phyloP scores from a whole-genome alignment of 2,329 filamentous ascomycete genomes.

The Aspergillus intermedius region DNA sequence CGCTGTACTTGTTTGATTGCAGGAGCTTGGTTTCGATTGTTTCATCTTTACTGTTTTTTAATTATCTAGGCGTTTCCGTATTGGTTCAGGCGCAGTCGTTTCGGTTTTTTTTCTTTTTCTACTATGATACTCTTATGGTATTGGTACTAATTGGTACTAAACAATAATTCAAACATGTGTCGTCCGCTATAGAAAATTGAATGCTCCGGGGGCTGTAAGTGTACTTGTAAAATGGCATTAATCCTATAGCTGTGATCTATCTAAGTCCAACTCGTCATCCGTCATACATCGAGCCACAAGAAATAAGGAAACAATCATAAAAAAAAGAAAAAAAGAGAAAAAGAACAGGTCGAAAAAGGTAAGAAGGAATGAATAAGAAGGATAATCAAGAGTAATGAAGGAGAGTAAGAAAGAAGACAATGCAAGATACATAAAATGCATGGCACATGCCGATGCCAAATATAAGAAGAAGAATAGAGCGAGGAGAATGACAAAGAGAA shows the following conservation, averaged over 20 bases:
- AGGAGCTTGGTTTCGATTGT: neutral
- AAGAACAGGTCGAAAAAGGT: constrained; percentile 1
- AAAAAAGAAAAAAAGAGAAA: neutral
- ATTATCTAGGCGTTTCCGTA: neutral
- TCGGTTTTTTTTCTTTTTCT: too few species aligned
- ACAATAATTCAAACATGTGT: neutral
- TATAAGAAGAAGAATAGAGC: neutral
- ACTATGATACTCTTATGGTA: neutral
- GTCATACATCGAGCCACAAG: neutral
- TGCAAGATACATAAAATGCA: neutral
- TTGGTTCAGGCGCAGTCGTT: neutral
- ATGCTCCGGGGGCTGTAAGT: too few species aligned
- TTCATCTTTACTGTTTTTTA: neutral
- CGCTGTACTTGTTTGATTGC: neutral
- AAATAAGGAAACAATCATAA: neutral
- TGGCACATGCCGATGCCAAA: neutral
- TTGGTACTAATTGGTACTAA: neutral
- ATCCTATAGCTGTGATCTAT: neutral
- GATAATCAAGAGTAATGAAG: neutral
- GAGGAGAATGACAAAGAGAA: neutral
- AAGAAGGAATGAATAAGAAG: neutral
- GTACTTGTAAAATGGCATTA: too few species aligned
- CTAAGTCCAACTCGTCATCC: neutral
- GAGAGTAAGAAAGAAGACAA: constrained; percentile 1
- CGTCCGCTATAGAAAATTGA: too few species aligned